Evolutionary conservation across 2,329 filamentous ascomycete species (phyloP), one percentile per base, ranked within the genome.

Genomic region (Arachnomyces sp.): DNA sequence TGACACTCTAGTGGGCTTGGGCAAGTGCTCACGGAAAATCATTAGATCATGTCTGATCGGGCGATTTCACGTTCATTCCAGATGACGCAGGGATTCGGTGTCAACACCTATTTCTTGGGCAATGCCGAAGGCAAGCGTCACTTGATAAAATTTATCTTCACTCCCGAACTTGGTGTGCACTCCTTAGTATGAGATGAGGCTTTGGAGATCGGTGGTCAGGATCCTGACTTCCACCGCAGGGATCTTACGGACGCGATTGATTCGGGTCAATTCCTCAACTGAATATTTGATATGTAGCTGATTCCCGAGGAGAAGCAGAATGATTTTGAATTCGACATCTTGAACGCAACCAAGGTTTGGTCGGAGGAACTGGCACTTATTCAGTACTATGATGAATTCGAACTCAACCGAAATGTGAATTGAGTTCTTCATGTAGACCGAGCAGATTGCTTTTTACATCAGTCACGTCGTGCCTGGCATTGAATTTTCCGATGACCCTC

Each of bases 61-160:
- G 71, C 73, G 0, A 86, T 86, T 41, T 84, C 84, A 1, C 75
- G 82, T 2, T 86, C 81, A 0, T 88, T 74, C 62, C 78, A 85
- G 15, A 88, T 88, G 83, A 88, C 89, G 82, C 83, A 90, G 50
- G 85, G 85, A 0, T 90, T 89, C 42, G 84, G 85, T 39, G 85
- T 90, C 50, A 88, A 90, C 61, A 89, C 86, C 0, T 90, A 72
- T 52, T 83, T 76, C 0, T 69, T 88, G 2, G 68, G 71, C 45
- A 87, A 87, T 44, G 73, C 71, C 15, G 72, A 82, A 48, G 83
- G 82, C 14, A 75, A 84, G 56, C 73, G 80, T 1, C 71, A 75
- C 42, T 87, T 88, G 49, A 81, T 86, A 59, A 90, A 90, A 62
- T 89, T 88, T 56, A 77, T 82, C 57, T 88, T 75, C 53, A 87